Evolutionary conservation across 768 basidiomycete species (phyloP).

Genomic region (Dioszegia aurantiaca): DNA sequence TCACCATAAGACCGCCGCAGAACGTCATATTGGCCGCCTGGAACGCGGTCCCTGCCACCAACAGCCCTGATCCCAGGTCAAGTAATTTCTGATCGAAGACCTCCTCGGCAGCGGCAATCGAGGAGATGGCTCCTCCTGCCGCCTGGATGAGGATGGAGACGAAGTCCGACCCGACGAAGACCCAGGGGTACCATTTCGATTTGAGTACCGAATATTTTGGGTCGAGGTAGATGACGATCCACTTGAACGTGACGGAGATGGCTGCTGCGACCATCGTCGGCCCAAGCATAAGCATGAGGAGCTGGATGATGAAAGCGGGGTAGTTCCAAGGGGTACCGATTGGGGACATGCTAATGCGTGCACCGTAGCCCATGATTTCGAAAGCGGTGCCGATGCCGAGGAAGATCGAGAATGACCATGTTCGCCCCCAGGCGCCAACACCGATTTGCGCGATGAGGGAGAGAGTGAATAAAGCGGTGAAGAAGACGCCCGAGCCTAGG

Average conservation of each 20-base stretch:
- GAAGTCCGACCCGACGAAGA: conserved; percentile 44
- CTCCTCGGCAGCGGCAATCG: conserved; percentile 24
- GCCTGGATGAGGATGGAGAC: conserved; percentile 46
- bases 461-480: conserved; percentile 12
- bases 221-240: conserved; percentile 37
- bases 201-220: conserved; percentile 34
- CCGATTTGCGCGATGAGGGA: conserved; percentile 10
- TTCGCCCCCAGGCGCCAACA: background rate
- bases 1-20: conserved; percentile 18
- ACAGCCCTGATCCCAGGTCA: conserved; percentile 13
- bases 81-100: conserved; percentile 1
- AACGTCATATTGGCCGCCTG: conserved; percentile 21
- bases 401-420: conserved; percentile 21
- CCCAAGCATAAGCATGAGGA: conserved; percentile 19
- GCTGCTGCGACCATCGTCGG: conserved; percentile 18
- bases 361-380: conserved; percentile 19
- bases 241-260: conserved; percentile 17
- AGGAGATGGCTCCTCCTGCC: conserved; percentile 42
- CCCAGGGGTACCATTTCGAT: conserved; percentile 35
- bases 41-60: conserved; percentile 16
- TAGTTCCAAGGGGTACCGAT: conserved; percentile 19
- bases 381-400: conserved; percentile 14
- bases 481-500: conserved; percentile 16
- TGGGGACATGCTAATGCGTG: conserved; percentile 15
- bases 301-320: conserved; percentile 20